These are phyloP conservation scores for Lyophyllum decastes DNA, from an alignment of 768 basidiomycete genomes.

Conservation along the genomic window DNA sequence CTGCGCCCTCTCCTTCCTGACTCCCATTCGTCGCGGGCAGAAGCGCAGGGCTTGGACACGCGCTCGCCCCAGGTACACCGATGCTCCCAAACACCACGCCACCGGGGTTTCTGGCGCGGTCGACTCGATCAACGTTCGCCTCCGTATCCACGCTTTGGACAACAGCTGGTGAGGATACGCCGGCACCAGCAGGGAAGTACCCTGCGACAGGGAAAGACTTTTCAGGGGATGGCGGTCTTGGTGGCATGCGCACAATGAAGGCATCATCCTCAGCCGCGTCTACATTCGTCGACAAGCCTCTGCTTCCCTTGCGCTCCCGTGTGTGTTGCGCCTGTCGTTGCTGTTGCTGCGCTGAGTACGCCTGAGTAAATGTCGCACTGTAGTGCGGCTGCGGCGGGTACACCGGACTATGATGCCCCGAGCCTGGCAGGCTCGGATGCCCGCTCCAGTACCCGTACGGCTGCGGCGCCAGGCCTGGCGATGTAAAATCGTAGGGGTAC, in stretches of 20 bases:
- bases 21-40: background rate
- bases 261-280: background rate
- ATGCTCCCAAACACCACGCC: constrained; percentile 57
- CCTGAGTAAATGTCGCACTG: constrained; percentile 4
- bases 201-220: constrained; percentile 35
- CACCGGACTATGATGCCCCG: constrained; percentile 25
- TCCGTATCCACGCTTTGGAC: background rate
- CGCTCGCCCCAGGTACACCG: constrained; percentile 26
- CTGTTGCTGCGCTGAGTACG: constrained; percentile 12
- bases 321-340: background rate
- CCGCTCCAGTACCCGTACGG: constrained; percentile 41
- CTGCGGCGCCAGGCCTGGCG: constrained; percentile 31
- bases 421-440: constrained; percentile 21
- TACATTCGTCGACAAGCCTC: background rate
- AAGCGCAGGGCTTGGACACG: constrained; percentile 24
- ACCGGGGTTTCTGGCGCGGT: background rate
- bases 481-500: constrained; percentile 21
- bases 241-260: background rate
- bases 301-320: background rate
- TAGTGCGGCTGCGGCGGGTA: constrained; percentile 19
- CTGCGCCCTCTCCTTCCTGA: constrained; percentile 10
- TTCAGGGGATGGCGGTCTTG: constrained; percentile 24
- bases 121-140: background rate
- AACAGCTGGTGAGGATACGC: background rate
- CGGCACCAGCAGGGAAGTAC: constrained; percentile 22